These are phyloP conservation scores for Hypoxylon sp. DNA, from an alignment of 2,329 filamentous ascomycete species.

Conservation along the genomic window DNA sequence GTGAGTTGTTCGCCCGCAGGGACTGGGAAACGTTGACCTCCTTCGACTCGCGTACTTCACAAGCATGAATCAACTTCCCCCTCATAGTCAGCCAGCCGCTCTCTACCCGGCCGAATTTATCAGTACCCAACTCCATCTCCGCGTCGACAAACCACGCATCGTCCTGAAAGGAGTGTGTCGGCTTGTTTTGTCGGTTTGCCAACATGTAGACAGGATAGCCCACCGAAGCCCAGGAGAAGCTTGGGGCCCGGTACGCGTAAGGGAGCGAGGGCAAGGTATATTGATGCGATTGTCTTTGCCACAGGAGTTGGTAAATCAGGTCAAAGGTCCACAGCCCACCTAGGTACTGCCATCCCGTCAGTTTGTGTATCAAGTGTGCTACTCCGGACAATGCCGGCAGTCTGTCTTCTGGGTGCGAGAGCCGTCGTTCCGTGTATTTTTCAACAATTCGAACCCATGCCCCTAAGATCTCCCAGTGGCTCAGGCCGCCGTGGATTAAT, in stretches of 20 bases:
- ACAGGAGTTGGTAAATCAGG: constrained; percentile 12
- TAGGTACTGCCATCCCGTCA: background rate
- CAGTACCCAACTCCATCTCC: background rate
- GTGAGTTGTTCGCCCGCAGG: too few species aligned
- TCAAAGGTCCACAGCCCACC: constrained; percentile 9
- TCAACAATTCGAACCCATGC: constrained; percentile 1
- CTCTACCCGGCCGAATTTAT: background rate
- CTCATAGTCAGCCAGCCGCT: background rate
- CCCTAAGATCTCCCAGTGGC: background rate
- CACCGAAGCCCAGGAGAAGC: constrained; percentile 1
- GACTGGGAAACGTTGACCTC: background rate
- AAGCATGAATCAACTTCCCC: background rate
- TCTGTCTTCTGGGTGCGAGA: constrained; percentile 3
- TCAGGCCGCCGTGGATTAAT: background rate
- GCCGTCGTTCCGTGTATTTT: background rate
- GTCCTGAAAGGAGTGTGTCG: background rate
- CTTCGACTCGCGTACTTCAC: background rate
- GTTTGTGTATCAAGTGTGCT: constrained; percentile 2
- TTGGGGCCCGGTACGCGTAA: constrained; percentile 2
- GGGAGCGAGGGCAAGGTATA: too few species aligned
- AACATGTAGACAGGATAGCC: background rate
- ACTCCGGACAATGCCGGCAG: constrained; percentile 6
- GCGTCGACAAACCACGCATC: background rate
- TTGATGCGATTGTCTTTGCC: background rate
- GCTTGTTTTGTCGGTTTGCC: too few species aligned